Percentiles rank a stretch among this genome's conserved stretches.
These are phyloP conservation scores for Yamadazyma endophytica DNA, from an alignment of 805 yeast species.

Conservation along the genomic window DNA sequence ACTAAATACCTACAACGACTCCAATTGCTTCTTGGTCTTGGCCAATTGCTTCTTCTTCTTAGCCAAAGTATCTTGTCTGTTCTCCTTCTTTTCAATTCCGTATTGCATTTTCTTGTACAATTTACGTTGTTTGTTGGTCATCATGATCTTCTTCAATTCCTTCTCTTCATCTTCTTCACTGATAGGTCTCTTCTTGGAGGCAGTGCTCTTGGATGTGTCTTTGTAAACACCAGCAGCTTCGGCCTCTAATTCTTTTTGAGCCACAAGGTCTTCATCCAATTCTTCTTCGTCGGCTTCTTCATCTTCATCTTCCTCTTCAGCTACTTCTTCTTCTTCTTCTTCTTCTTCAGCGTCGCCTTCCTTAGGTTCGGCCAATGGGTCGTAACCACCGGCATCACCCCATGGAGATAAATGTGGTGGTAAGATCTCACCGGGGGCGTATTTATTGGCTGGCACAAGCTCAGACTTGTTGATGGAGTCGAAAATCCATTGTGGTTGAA, in stretches of 20 bases:
- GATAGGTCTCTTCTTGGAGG: constrained; percentile 39
- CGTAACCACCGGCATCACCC: constrained; percentile 92
- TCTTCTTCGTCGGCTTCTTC: constrained; percentile 49
- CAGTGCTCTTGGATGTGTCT: constrained; percentile 23
- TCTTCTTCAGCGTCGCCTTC: constrained; percentile 46
- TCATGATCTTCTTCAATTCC: constrained; percentile 92
- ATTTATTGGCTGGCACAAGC: constrained; percentile 71
- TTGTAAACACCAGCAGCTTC: constrained; percentile 73
- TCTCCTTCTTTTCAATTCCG: constrained; percentile 79
- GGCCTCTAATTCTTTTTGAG: constrained; percentile 80
- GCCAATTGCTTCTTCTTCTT: constrained; percentile 68
- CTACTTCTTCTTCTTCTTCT: constrained; percentile 44
- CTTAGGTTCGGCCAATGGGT: constrained; percentile 61
- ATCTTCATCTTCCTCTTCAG: constrained; percentile 40
- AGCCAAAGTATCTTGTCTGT: constrained; percentile 62
- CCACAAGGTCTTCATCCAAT: constrained; percentile 55
- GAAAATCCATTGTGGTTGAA: constrained; percentile 98
- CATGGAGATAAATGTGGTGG: constrained; percentile 99
- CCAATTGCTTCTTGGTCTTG: constrained; percentile 50
- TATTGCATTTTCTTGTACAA: constrained; percentile 93
- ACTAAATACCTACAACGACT: no score
- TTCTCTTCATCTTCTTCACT: constrained; percentile 65
- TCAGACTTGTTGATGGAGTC: constrained; percentile 80
- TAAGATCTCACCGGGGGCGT: constrained; percentile 90
- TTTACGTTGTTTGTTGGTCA: constrained; percentile 94